phyloP scores from a whole-genome alignment of 805 yeast species.

The Yamadazyma olivae region DNA sequence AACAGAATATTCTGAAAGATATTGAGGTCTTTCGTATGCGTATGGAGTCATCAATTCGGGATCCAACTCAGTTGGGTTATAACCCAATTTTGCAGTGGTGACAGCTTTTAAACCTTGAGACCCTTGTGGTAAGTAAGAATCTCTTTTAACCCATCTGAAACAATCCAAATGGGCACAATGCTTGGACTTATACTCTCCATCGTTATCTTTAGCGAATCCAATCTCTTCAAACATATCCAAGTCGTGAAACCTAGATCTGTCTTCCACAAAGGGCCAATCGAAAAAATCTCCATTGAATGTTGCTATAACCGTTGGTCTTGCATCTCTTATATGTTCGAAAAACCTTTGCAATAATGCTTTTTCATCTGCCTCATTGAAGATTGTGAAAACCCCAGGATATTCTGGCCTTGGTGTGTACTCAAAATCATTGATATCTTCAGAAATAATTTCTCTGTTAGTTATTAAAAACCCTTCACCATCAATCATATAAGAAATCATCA shows the following conservation, averaged over 20 bases:
- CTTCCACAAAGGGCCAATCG: conserved; percentile 98
- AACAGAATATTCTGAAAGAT: conserved; percentile 92
- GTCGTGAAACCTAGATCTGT: conserved; percentile 79
- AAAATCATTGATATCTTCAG: conserved; percentile 93
- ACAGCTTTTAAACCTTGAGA: conserved; percentile 98
- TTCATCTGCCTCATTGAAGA: conserved; percentile 89
- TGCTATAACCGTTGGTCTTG: conserved; percentile 92
- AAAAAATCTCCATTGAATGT: conserved; percentile 98
- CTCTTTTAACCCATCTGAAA: conserved; percentile 96
- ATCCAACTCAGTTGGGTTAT: conserved; percentile 93
- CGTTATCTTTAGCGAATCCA: conserved; percentile 86
- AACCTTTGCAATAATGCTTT: conserved; percentile 68
- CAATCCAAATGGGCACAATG: conserved; percentile 98
- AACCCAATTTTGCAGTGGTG: conserved; percentile 91
- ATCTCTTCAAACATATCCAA: conserved; percentile 87
- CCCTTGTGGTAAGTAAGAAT: conserved; percentile 96
- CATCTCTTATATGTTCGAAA: conserved; percentile 87
- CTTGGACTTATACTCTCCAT: conserved; percentile 89
- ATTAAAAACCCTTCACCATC: conserved; percentile 95
- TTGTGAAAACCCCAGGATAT: conserved; percentile 83
- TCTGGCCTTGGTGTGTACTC: conserved; percentile 98
- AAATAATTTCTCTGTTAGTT: conserved; percentile 90
- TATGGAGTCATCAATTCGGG: conserved; percentile 98
- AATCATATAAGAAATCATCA: conserved; percentile 99
- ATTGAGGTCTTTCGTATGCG: conserved; percentile 91